Percentiles rank a stretch among this genome's conserved stretches.
These are phyloP conservation scores for Lenzites betulinus DNA, from an alignment of 768 basidiomycete species.

Conservation along the genomic window DNA sequence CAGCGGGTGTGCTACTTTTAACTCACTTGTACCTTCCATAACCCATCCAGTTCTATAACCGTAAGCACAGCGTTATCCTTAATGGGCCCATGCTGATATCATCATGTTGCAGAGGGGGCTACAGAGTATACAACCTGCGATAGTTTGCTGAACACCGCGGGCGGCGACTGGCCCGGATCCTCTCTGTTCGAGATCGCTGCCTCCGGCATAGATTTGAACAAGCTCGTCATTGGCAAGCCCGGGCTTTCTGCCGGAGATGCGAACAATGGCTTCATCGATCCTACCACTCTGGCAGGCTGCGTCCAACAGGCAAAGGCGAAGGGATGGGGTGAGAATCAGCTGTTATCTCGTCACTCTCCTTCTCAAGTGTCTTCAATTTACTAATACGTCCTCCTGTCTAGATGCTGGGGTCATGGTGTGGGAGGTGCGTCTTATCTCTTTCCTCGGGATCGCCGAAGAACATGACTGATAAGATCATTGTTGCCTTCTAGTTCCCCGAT, in stretches of 20 bases:
- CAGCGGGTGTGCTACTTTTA: not conserved
- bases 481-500: constrained; percentile 37
- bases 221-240: constrained; percentile 80
- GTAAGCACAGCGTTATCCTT: constrained; percentile 18
- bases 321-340: constrained; percentile 61
- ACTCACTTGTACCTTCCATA: not conserved
- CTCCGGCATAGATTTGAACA: constrained; percentile 57
- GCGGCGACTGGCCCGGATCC: constrained; percentile 43
- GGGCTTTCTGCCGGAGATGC: constrained; percentile 43
- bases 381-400: constrained; percentile 2
- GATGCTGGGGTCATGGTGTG: constrained; percentile 42
- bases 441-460: not conserved
- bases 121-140: constrained; percentile 42
- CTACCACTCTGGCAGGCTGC: constrained; percentile 57
- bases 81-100: not conserved
- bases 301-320: constrained; percentile 53
- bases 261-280: constrained; percentile 54
- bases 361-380: not conserved
- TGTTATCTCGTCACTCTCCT: not conserved
- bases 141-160: constrained; percentile 42
- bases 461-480: not conserved
- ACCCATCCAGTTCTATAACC: constrained; percentile 44
- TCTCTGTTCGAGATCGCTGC: constrained; percentile 54
- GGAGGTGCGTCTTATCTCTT: constrained; percentile 31
- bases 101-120: constrained; percentile 34